phyloP scores from a whole-genome alignment of 441 rosid genomes.

The Mallotus repandus region DNA sequence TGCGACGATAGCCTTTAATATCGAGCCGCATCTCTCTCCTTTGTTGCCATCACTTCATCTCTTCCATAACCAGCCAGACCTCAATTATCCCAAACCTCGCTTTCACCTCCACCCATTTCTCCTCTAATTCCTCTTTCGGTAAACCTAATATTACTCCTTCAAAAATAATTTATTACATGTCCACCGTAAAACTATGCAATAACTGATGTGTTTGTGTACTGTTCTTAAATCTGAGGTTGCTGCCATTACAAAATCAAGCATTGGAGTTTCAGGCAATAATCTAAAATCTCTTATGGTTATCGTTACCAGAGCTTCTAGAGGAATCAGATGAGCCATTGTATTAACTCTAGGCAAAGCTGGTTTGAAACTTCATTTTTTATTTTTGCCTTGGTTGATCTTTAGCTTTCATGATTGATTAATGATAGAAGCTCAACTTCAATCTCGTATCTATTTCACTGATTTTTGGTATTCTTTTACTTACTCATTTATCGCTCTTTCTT shows the following conservation, averaged over 20 bases:
- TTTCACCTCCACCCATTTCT: neutral
- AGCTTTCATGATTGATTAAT: neutral
- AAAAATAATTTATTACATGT: too few species aligned
- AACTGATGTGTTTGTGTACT: neutral
- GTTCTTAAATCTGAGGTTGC: neutral
- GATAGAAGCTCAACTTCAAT: too few species aligned
- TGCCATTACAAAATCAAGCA: neutral
- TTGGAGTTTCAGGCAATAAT: neutral
- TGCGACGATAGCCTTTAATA: too few species aligned
- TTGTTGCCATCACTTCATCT: too few species aligned
- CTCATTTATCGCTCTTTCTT: too few species aligned
- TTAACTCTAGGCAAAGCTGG: slow-evolving; percentile 81
- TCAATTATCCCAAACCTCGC: neutral
- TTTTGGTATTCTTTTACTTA: too few species aligned
- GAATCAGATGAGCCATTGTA: slow-evolving; percentile 90
- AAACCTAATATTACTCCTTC: too few species aligned
- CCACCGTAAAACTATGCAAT: too few species aligned
- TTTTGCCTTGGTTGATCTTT: neutral
- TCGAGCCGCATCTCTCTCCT: too few species aligned
- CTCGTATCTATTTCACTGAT: too few species aligned
- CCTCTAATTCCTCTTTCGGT: neutral
- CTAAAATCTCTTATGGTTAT: slow-evolving; percentile 79
- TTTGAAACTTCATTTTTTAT: neutral
- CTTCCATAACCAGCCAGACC: neutral
- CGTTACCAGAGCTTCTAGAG: slow-evolving; percentile 95